Evolutionary conservation across 768 basidiomycete species (phyloP), one percentile per base, ranked within the genome.

Genomic region (Lactarius evosmus): DNA sequence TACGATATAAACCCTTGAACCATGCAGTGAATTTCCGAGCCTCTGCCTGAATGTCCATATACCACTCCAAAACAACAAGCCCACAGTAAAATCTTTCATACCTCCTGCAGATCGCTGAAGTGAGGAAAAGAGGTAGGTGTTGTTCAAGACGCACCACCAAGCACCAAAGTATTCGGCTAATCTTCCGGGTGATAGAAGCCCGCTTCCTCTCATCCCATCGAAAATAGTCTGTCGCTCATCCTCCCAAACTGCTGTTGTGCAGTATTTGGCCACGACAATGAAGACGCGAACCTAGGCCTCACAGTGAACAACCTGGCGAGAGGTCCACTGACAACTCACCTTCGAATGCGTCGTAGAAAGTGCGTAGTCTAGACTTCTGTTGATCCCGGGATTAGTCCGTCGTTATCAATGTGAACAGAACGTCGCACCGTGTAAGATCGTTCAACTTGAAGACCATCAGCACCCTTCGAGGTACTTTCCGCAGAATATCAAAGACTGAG

Each of bases 201-300:
- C 86, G 33, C 76, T 75, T 33, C 76, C 75, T 46, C 78, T 75
- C 75, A 89, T 81, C 55, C 74, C 63, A 25, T 69, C 70, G 19
- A 74, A 65, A 16, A 79, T 62, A 11, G 71, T 65, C n/a, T 66
- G 65, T 59, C 74, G 69, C 14, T 94, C 87, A 69, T 89, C 87
- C 57, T 81, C 78, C 91, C 91, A 93, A 4, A 91, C 85, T 8
- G 92, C 89, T 12, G 78, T 79, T 56, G 85, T 80, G 72, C 95
- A 97, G 75, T 91, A 96, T 70, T 91, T 88, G 7, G 94, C 95
- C 17, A 90, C 89, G 62, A 98, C 89, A 34, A 98, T 72, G 74
- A 98, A 98, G 72, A 98, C 86, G 22, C 96, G 89, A 62, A 87
- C 80, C 82, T 92, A 72, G 17, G 72, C 71, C 53, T 73, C 69